phyloP scores from a whole-genome alignment of 73 alveolate species.

The Paramecium caudatum region DNA sequence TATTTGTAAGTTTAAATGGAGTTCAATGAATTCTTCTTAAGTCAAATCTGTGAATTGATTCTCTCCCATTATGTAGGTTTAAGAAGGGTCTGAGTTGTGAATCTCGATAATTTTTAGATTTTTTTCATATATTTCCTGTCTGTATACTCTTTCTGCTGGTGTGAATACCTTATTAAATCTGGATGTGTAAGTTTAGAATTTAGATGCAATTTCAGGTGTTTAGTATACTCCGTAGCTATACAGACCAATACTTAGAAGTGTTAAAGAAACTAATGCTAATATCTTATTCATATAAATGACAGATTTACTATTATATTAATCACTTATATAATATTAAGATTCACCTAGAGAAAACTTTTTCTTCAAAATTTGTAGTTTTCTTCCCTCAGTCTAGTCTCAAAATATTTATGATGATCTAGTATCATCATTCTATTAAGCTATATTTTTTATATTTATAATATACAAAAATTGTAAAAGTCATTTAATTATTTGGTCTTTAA shows the following conservation, averaged over 20 bases:
- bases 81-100: background rate
- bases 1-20: slow-evolving; percentile 37
- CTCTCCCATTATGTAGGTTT: slow-evolving; percentile 14
- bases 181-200: background rate
- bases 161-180: background rate
- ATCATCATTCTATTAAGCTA: too few relatives aligned
- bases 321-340: too few relatives aligned
- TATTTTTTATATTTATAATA: too few relatives aligned
- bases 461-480: too few relatives aligned
- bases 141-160: slow-evolving; percentile 40
- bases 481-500: too few relatives aligned
- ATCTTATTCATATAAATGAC: slow-evolving; percentile 28
- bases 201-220: background rate
- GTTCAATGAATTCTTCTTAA: slow-evolving; percentile 68
- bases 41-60: slow-evolving; percentile 73
- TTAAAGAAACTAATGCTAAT: background rate
- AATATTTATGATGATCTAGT: too few relatives aligned
- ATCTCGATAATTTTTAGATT: background rate
- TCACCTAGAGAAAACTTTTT: too few relatives aligned
- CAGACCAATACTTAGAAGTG: slow-evolving; percentile 11
- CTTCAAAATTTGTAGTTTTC: too few relatives aligned
- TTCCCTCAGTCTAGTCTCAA: too few relatives aligned
- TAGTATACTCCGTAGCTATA: too few relatives aligned
- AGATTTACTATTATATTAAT: too few relatives aligned
- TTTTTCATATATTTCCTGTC: background rate